Conservation (phyloP, 2,329 filamentous ascomycete genomes). For the Aphanocladium album region DNA sequence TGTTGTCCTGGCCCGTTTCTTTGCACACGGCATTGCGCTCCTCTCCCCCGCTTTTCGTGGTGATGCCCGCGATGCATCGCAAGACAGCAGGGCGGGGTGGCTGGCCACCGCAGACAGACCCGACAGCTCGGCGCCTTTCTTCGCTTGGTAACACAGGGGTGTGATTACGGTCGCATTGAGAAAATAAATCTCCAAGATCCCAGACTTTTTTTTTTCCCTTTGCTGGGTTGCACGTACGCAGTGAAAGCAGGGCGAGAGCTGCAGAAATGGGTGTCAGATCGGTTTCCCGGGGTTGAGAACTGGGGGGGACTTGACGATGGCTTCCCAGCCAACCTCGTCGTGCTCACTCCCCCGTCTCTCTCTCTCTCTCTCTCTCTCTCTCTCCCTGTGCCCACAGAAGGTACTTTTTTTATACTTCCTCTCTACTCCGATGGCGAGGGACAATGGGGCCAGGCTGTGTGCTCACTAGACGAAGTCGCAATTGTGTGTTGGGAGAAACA, state of each 20-base stretch:
- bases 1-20: too few species aligned
- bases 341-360: too few species aligned
- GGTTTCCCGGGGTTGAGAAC: not conserved
- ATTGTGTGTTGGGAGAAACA: slow-evolving; percentile 1
- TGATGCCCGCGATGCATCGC: not conserved
- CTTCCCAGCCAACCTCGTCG: too few species aligned
- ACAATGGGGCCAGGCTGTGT: not conserved
- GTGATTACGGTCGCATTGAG: not conserved
- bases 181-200: too few species aligned
- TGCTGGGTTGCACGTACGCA: not conserved
- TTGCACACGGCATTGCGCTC: not conserved
- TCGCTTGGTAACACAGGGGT: not conserved
- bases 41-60: not conserved
- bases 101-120: not conserved
- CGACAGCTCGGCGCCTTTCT: not conserved
- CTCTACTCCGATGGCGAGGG: not conserved
- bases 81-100: not conserved
- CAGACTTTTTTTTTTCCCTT: too few species aligned
- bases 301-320: not conserved
- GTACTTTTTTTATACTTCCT: too few species aligned
- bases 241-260: not conserved
- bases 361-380: too few species aligned
- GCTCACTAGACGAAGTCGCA: not conserved
- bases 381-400: too few species aligned
- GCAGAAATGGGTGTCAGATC: slow-evolving; percentile 4